phyloP scores from a whole-genome alignment of 768 basidiomycete species.

The Austroboletus festivus region DNA sequence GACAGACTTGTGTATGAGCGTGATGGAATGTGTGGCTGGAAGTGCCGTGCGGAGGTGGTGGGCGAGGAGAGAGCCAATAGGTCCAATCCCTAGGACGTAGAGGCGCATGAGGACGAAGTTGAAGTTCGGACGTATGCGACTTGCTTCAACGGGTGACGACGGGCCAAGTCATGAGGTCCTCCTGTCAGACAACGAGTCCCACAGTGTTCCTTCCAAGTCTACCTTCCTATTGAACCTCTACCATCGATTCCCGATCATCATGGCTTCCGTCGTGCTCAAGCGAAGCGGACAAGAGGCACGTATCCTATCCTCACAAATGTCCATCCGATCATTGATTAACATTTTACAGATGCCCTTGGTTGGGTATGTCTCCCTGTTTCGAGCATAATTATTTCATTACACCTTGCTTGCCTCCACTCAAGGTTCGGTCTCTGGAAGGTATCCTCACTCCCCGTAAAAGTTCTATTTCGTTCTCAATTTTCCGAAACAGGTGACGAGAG shows the following conservation, averaged over 20 bases:
- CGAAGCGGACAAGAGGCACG: conserved; percentile 58
- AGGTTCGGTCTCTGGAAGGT: conserved; percentile 77
- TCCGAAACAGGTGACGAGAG: conserved; percentile 48
- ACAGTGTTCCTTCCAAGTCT: background rate
- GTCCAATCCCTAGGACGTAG: conserved; percentile 76
- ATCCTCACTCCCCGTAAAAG: conserved; percentile 8
- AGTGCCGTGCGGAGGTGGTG: conserved; percentile 70
- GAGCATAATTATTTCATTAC: background rate
- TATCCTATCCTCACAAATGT: background rate
- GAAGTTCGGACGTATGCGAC: too few species aligned
- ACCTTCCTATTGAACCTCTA: conserved; percentile 8
- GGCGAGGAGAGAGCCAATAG: conserved; percentile 80
- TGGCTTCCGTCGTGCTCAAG: conserved; percentile 54
- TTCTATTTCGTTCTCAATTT: conserved; percentile 1
- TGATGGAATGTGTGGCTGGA: conserved; percentile 49
- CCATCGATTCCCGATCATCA: conserved; percentile 10
- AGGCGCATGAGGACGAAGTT: conserved; percentile 60
- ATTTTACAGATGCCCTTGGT: conserved; percentile 61
- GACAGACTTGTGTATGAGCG: conserved; percentile 63
- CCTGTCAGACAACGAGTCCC: too few species aligned
- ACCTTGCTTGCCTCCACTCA: background rate
- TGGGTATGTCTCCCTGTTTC: conserved; percentile 40
- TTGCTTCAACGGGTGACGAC: too few species aligned
- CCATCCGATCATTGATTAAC: background rate
- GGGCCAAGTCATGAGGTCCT: too few species aligned